These are phyloP conservation scores for Cucumis sativus DNA, from an alignment of 306 rosid species.

Conservation along the genomic window Cucumber_9930_V3 NC_026660.2:11377501-11378000, in stretches of 20 bases:
- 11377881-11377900: slow-evolving; percentile 25
- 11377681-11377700: too few relatives aligned
- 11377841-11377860: background rate
- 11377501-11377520: slow-evolving; percentile 89
- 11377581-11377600: too few relatives aligned
- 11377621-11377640: too few relatives aligned
- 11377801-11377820: too few relatives aligned
- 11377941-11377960: background rate
- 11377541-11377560: background rate
- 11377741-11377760: too few relatives aligned
- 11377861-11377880: background rate
- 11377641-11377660: too few relatives aligned
- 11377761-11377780: too few relatives aligned
- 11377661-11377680: too few relatives aligned
- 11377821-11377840: background rate
- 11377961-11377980: background rate
- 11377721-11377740: too few relatives aligned
- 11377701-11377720: too few relatives aligned
- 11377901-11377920: slow-evolving; percentile 15
- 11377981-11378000: background rate
- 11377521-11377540: background rate
- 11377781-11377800: too few relatives aligned
- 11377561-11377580: background rate
- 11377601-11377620: too few relatives aligned
- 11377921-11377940: background rate